phyloP scores from a whole-genome alignment of 805 yeast species.

The Saccharomycopsis fibuligera region DNA sequence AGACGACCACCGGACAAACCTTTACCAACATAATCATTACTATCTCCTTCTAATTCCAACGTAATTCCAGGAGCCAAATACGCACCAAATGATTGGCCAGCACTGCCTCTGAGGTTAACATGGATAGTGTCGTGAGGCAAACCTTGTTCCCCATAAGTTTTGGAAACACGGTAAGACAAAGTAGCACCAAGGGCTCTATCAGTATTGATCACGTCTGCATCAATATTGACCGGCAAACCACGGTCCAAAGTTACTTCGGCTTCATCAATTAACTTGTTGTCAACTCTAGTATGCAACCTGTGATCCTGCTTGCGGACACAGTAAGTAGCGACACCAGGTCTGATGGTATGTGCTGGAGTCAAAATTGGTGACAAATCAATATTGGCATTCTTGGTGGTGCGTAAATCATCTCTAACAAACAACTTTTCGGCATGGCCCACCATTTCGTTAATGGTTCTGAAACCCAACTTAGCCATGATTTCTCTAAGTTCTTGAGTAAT shows the following conservation, averaged over 20 bases:
- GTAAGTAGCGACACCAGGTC: constrained; percentile 95
- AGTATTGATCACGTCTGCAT: constrained; percentile 88
- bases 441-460: constrained; percentile 95
- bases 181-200: constrained; percentile 97
- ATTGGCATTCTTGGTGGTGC: constrained; percentile 85
- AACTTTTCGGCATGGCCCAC: constrained; percentile 94
- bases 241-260: constrained; percentile 91
- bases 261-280: constrained; percentile 93
- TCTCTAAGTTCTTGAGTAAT: constrained; percentile 86
- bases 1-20: constrained; percentile 95
- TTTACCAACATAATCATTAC: constrained; percentile 96
- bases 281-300: constrained; percentile 84
- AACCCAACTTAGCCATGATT: constrained; percentile 92
- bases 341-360: constrained; percentile 92
- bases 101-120: constrained; percentile 85
- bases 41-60: constrained; percentile 92
- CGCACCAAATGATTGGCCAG: constrained; percentile 99
- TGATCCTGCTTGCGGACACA: constrained; percentile 93
- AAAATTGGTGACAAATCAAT: constrained; percentile 87
- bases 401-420: constrained; percentile 73
- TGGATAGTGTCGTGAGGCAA: constrained; percentile 95
- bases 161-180: constrained; percentile 86
- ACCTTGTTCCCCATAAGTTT: constrained; percentile 87
- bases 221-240: constrained; percentile 94
- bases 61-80: constrained; percentile 95